A percentile compares a stretch with the other conserved stretches of the same genome.
Conservation (phyloP, 805 yeast species). For the Myxozyma monticola region DNA sequence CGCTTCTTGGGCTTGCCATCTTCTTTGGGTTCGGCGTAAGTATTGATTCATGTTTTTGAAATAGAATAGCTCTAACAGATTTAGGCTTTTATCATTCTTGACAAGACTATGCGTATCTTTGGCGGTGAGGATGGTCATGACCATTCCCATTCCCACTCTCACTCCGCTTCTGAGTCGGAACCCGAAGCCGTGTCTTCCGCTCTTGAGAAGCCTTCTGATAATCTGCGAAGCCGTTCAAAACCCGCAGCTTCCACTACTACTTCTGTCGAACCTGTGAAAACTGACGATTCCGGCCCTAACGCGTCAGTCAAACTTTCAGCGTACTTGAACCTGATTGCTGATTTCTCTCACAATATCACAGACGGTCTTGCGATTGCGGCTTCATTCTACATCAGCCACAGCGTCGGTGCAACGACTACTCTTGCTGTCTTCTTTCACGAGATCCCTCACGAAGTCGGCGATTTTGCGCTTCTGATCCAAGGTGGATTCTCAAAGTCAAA, state of each 20-base stretch:
- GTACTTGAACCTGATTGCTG: slow-evolving; percentile 65
- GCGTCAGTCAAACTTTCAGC: slow-evolving; percentile 51
- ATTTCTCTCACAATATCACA: slow-evolving; percentile 70
- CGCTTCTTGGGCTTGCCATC: slow-evolving; percentile 54
- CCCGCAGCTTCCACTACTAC: not conserved
- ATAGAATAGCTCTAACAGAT: slow-evolving; percentile 3
- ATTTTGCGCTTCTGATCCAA: slow-evolving; percentile 68
- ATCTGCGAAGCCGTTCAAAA: slow-evolving; percentile 12
- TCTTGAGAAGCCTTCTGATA: slow-evolving; percentile 4
- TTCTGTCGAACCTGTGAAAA: not conserved
- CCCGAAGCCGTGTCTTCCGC: slow-evolving; percentile 9
- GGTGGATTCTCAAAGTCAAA: slow-evolving; percentile 67
- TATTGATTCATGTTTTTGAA: not conserved
- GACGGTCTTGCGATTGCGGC: slow-evolving; percentile 77
- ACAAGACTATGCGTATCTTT: slow-evolving; percentile 57
- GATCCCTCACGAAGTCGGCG: slow-evolving; percentile 80
- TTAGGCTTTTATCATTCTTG: slow-evolving; percentile 62
- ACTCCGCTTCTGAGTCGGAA: slow-evolving; percentile 34
- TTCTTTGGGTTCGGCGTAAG: slow-evolving; percentile 61
- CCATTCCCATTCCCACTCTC: slow-evolving; percentile 44
- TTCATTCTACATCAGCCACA: slow-evolving; percentile 60
- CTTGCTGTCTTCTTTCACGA: slow-evolving; percentile 75
- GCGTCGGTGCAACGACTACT: slow-evolving; percentile 66
- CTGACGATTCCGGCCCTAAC: slow-evolving; percentile 19
- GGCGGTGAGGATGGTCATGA: slow-evolving; percentile 39